Conservation (phyloP, 2,329 filamentous ascomycete genomes). For the Penicillium italicum region DNA sequence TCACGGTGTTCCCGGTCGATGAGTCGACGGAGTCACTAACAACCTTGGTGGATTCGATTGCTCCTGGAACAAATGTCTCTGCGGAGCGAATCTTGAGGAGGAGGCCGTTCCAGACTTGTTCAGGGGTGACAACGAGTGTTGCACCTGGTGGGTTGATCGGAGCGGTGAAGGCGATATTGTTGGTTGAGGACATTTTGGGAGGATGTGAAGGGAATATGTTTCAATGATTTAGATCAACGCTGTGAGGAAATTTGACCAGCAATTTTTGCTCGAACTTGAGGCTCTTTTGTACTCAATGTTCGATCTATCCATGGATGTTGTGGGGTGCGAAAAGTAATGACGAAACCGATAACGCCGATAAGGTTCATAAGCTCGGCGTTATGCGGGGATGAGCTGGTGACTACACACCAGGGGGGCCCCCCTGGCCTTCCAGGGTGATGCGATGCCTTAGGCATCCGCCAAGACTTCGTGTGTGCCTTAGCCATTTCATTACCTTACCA, state of each 20-base stretch:
- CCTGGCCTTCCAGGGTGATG: too few relatives aligned
- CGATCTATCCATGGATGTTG: background rate
- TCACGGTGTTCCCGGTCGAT: conserved; percentile 23
- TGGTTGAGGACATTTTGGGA: conserved; percentile 22
- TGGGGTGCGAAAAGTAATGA: background rate
- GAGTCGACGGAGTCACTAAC: conserved; percentile 24
- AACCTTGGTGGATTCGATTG: conserved; percentile 29
- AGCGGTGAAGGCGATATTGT: conserved; percentile 39
- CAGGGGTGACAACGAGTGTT: conserved; percentile 27
- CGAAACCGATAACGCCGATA: background rate
- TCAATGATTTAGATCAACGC: background rate
- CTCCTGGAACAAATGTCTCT: conserved; percentile 30
- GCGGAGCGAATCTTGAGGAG: conserved; percentile 29
- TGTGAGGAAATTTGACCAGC: background rate
- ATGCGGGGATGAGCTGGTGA: too few relatives aligned
- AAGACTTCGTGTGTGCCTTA: too few relatives aligned
- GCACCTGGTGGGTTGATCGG: conserved; percentile 36
- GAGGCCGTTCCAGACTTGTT: conserved; percentile 38
- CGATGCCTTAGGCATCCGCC: too few relatives aligned
- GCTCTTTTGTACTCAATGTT: background rate
- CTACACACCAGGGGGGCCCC: too few relatives aligned
- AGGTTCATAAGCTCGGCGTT: conserved; percentile 7
- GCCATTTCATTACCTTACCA: too few relatives aligned
- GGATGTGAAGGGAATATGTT: background rate
- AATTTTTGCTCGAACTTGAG: too few relatives aligned